phyloP scores from a whole-genome alignment of 208 protist genomes.

The Crithidia fasciculata region DNA sequence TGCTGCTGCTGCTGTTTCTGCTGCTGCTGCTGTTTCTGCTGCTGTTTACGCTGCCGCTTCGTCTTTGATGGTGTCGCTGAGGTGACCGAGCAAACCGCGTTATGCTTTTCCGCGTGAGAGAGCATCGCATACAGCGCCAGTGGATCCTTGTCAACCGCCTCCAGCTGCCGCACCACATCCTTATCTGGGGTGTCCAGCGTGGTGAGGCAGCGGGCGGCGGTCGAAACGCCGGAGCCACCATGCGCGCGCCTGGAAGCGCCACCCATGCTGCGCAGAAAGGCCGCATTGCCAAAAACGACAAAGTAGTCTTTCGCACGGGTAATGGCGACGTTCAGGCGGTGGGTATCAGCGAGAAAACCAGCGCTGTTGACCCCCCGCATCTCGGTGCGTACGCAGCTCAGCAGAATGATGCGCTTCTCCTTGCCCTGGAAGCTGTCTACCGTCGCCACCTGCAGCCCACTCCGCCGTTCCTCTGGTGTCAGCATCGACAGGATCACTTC shows the following conservation, averaged over 20 bases:
- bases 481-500: constrained; percentile 50
- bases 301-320: constrained; percentile 83
- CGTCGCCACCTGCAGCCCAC: constrained; percentile 81
- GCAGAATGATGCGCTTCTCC: constrained; percentile 93
- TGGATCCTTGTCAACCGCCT: constrained; percentile 49
- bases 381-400: constrained; percentile 87
- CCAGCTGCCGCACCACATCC: constrained; percentile 25
- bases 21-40: neutral
- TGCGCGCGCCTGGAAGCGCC: too few species aligned
- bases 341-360: constrained; percentile 85
- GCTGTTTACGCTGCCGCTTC: neutral
- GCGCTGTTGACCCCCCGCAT: constrained; percentile 20
- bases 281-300: constrained; percentile 55
- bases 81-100: neutral
- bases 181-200: constrained; percentile 22
- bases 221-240: neutral
- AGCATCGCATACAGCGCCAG: constrained; percentile 44
- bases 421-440: constrained; percentile 95
- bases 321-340: constrained; percentile 91
- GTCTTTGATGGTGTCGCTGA: neutral
- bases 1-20: too few species aligned
- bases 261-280: too few species aligned
- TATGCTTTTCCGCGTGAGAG: constrained; percentile 29
- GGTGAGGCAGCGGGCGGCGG: neutral
- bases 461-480: constrained; percentile 53